Conservation (phyloP, 2,329 filamentous ascomycete genomes). For the Pyricularia sp. region DNA sequence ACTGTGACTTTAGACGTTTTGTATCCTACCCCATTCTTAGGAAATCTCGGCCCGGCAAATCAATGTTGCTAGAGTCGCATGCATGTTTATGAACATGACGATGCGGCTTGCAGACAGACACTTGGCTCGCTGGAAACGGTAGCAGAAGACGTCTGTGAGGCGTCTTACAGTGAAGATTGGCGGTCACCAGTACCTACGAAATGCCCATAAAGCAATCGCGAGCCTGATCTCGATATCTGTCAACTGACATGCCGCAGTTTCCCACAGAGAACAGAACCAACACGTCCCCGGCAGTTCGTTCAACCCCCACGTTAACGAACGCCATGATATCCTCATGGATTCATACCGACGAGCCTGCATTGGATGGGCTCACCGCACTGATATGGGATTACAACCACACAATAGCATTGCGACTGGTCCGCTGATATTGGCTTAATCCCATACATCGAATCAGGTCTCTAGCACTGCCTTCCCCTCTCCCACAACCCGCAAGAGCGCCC, state of each 20-base stretch:
- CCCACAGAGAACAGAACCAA: background rate
- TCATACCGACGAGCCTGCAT: background rate
- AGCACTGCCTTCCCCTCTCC: too few species aligned
- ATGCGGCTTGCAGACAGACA: background rate
- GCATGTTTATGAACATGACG: background rate
- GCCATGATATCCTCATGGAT: background rate
- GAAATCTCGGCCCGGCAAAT: background rate
- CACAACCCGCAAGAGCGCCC: background rate
- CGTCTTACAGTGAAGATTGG: too few species aligned
- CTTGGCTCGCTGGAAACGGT: background rate
- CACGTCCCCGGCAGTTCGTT: background rate
- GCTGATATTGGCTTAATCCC: background rate
- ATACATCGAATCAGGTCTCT: background rate
- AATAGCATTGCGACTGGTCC: background rate
- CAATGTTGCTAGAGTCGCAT: background rate
- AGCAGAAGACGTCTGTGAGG: background rate
- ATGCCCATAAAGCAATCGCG: background rate
- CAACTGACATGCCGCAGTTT: background rate
- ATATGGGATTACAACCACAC: background rate
- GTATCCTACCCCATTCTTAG: background rate
- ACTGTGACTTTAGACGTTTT: background rate
- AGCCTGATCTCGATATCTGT: background rate
- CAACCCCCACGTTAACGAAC: background rate
- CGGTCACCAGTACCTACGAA: background rate
- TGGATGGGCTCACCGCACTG: background rate